Base-by-base conservation (phyloP, 1,139 yeast species). In the Sugiyamaella japonica region DNA sequence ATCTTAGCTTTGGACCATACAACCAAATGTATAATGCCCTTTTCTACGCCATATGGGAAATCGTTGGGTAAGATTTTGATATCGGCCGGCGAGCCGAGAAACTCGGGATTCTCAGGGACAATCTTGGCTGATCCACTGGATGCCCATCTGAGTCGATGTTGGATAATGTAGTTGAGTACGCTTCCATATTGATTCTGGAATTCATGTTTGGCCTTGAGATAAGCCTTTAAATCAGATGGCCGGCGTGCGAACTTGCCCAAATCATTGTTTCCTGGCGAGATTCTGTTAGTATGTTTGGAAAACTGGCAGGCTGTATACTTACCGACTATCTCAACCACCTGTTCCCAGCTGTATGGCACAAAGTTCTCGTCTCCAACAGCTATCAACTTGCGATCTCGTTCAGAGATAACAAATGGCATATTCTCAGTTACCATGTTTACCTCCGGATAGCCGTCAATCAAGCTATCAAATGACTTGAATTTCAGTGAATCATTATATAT, bases 41-140 rank as follows among this genome's bases (percentile, higher is more conserved):
- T 58, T 40, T 68, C 75, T 32, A 74, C 63, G 15, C 71, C 73
- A 55, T 75, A 75, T 2, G 78, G 76, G 56, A 72, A 75, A 55
- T 74, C 77, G 55, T 75, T 75, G 39, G 51, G 57, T 17, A 74
- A 60, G 23, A 75, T 69, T 56, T 66, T 70, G 46, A 72, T 58
- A 54, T 75, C 78, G 1, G 56, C 29, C 9, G 58, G 50, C 37
- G 62, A 56, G 5, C 59, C 67, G 36, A 73, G 61, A 44, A 68
- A 65, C 29, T 42, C 48, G 2, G 56, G 44, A 34, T 53, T 54
- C 3, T 45, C 54, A 1, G 68, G 62, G 3, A 42, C 36, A 20
- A 63, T 52, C 8, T 43, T 38, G 10, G 62, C 59, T 10, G 49
- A 40, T 17, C 31, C 55, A 34, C 56, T 58, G 3, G 61, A 55